Evolutionary conservation across 495 filamentous ascomycete genomes (phyloP).

Genomic region (Trichocladium antarcticum): DNA sequence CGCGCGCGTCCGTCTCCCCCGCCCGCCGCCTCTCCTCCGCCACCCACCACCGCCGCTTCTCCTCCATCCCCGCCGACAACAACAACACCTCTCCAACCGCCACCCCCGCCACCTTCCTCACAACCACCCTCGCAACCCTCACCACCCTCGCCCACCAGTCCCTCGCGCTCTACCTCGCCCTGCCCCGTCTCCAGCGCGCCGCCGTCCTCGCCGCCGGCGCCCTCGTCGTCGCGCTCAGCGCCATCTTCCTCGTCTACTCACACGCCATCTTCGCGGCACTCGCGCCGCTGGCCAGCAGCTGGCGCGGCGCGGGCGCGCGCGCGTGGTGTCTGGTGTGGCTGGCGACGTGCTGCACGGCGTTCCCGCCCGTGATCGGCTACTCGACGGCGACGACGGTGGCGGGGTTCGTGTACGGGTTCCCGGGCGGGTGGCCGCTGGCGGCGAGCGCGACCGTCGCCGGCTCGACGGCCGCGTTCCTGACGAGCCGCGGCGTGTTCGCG

Average conservation of each 20-base stretch:
- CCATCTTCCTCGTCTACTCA: slow-evolving; percentile 63
- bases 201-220: slow-evolving; percentile 44
- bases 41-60: neutral
- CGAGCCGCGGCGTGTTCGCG: slow-evolving; percentile 65
- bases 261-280: slow-evolving; percentile 65
- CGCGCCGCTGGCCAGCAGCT: slow-evolving; percentile 56
- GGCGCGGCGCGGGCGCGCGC: slow-evolving; percentile 48
- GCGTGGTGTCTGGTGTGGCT: slow-evolving; percentile 76
- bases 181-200: slow-evolving; percentile 52
- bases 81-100: slow-evolving; percentile 4
- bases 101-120: slow-evolving; percentile 5
- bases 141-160: slow-evolving; percentile 14
- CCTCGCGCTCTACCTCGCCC: slow-evolving; percentile 23
- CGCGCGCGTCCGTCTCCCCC: too few species aligned
- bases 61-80: neutral
- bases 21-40: neutral
- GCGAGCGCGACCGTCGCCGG: slow-evolving; percentile 68
- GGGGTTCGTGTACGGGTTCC: slow-evolving; percentile 91
- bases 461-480: slow-evolving; percentile 64
- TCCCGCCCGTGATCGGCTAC: slow-evolving; percentile 89
- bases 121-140: slow-evolving; percentile 13
- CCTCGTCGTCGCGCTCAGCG: slow-evolving; percentile 38
- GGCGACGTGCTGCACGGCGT: slow-evolving; percentile 64
- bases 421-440: slow-evolving; percentile 80
- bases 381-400: slow-evolving; percentile 72